Evolutionary conservation across 2,329 filamentous ascomycete genomes (phyloP), one percentile per base, ranked within the genome.

Genomic region (Rugonectria rugulosa): DNA sequence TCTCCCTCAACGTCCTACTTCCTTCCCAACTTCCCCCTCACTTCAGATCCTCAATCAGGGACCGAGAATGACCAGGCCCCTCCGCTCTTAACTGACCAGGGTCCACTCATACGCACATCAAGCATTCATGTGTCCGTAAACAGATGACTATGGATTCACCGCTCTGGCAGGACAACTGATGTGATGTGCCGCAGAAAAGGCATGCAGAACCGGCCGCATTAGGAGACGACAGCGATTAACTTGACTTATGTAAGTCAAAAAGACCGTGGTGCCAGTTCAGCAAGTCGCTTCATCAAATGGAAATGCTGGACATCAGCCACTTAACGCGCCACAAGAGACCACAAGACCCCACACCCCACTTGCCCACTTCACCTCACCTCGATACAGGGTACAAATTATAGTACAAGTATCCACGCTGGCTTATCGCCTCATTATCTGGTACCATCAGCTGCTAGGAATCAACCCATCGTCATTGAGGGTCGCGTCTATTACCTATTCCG

Each of bases 391-490:
- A n/a, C n/a, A n/a, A n/a, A n/a, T n/a, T n/a, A n/a, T n/a, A n/a
- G n/a, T n/a, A n/a, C n/a, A n/a, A n/a, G n/a, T n/a, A n/a, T n/a
- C n/a, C n/a, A 34, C 51, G 54, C 38, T 53, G 57, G 47, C 58
- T 61, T 59, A 61, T 61, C 58, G 52, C 55, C 55, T 59, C 58
- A 61, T 50, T 51, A 49, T 56, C n/a, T n/a, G n/a, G n/a, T n/a
- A n/a, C n/a, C 50, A 55, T 59, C 51, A 54, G 44, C 60, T 56
- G 43, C 42, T 48, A 45, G 27, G 32, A 54, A 56, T 61, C 59
- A 62, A 63, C 52, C 60, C 54, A 65, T 59, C 65, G 58, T 68
- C 63, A 64, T 68, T 51, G 45, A 57, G 50, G 46, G 41, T 54
- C 45, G 41, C 56, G 24, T 55, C 53, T 57, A 41, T 42, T 52